phyloP scores from a whole-genome alignment of 1,284 basidiomycete genomes.

The Trichosporon faecale region DNA sequence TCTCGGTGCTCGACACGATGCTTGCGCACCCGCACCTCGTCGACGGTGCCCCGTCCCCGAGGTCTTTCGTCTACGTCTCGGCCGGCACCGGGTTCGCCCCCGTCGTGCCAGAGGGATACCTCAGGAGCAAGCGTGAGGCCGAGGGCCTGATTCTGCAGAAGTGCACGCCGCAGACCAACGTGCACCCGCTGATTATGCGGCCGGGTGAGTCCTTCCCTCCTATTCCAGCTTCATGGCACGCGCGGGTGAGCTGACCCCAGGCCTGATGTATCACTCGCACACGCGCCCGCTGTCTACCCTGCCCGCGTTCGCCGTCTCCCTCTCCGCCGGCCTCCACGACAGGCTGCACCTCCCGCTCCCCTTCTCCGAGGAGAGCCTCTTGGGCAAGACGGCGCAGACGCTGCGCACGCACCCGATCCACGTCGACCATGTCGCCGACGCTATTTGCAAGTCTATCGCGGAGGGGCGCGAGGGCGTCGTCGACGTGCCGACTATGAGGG shows the following conservation, averaged over 20 bases:
- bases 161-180: constrained; percentile 4
- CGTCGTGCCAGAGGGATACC: constrained; percentile 76
- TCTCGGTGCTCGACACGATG: constrained; percentile 72
- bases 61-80: constrained; percentile 86
- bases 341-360: constrained; percentile 58
- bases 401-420: constrained; percentile 84
- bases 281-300: constrained; percentile 81
- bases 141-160: constrained; percentile 54
- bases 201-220: constrained; percentile 64
- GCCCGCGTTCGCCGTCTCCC: constrained; percentile 76
- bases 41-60: constrained; percentile 15
- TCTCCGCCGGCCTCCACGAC: constrained; percentile 68
- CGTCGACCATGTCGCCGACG: constrained; percentile 90
- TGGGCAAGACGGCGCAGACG: constrained; percentile 55
- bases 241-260: constrained; percentile 53
- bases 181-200: constrained; percentile 66
- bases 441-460: constrained; percentile 56
- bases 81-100: constrained; percentile 91
- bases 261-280: constrained; percentile 94
- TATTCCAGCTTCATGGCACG: no score
- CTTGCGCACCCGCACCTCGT: constrained; percentile 38
- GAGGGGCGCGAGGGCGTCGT: constrained; percentile 63
- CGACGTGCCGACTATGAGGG: constrained; percentile 69
- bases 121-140: constrained; percentile 84
- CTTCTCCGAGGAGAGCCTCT: constrained; percentile 53